phyloP scores from a whole-genome alignment of 768 basidiomycete species.

The Boletus sp. region DNA sequence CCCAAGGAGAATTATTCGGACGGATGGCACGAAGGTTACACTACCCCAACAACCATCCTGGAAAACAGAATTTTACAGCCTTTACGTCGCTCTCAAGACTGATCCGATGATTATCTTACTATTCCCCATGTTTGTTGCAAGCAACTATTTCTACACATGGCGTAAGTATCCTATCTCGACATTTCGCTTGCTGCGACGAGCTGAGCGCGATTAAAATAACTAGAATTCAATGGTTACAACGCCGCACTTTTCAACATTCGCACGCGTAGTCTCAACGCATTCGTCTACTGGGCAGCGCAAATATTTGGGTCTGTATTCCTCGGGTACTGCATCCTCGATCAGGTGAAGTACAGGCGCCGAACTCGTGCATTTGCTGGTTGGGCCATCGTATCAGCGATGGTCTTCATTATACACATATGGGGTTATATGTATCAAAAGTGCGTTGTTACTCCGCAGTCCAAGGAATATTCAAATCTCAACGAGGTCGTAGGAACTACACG shows the following conservation, averaged over 20 bases:
- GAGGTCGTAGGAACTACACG: constrained; percentile 49
- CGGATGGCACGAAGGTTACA: constrained; percentile 67
- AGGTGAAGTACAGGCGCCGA: constrained; percentile 51
- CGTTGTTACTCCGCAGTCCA: constrained; percentile 16
- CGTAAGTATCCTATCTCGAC: constrained; percentile 42
- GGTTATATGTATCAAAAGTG: constrained; percentile 73
- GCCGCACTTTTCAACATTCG: constrained; percentile 79
- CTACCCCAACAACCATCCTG: constrained; percentile 68
- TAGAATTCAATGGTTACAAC: constrained; percentile 80
- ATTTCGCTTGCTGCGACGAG: neutral
- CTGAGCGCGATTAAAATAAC: constrained; percentile 11
- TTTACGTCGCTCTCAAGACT: constrained; percentile 62
- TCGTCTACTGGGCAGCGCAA: constrained; percentile 79
- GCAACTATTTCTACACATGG: constrained; percentile 87
- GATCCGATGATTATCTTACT: constrained; percentile 72
- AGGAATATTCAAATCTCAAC: neutral
- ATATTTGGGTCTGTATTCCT: constrained; percentile 73
- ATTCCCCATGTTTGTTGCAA: constrained; percentile 84
- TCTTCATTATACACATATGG: constrained; percentile 72
- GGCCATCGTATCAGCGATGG: constrained; percentile 56
- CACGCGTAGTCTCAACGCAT: constrained; percentile 69
- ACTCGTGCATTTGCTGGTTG: constrained; percentile 70
- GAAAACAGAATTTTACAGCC: constrained; percentile 68
- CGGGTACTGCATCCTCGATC: constrained; percentile 62
- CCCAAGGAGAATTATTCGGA: constrained; percentile 68